Evolutionary conservation across 306 rosid genomes (phyloP).

Genomic region (Pueraria montana): DNA sequence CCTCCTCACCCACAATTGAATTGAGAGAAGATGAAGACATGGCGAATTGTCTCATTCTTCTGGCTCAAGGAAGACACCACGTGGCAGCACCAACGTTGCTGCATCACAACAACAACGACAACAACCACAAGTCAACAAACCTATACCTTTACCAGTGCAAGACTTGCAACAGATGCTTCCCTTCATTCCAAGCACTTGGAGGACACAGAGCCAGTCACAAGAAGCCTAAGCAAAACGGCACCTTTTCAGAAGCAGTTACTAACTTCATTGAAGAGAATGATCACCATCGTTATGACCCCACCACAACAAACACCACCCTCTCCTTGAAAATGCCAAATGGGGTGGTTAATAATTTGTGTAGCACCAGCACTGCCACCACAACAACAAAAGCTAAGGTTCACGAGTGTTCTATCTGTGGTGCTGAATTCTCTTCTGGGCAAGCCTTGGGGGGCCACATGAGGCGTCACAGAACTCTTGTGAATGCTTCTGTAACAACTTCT

Average conservation of each 20-base stretch:
- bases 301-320: conserved; percentile 60
- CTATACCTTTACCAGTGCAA: conserved; percentile 68
- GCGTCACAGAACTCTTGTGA: conserved; percentile 68
- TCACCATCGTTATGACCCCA: conserved; percentile 20
- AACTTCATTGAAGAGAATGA: conserved; percentile 8
- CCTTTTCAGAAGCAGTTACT: conserved; percentile 5
- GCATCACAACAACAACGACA: neutral
- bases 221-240: conserved; percentile 56
- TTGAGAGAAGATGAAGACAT: conserved; percentile 64
- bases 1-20: conserved; percentile 39
- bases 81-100: neutral
- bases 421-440: conserved; percentile 90
- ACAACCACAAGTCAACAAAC: conserved; percentile 17
- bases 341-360: conserved; percentile 35
- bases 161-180: conserved; percentile 80
- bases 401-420: conserved; percentile 82
- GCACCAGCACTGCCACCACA: neutral
- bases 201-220: conserved; percentile 95
- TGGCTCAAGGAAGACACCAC: conserved; percentile 64
- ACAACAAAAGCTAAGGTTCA: conserved; percentile 64
- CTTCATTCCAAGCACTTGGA: conserved; percentile 92
- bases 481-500: conserved; percentile 5
- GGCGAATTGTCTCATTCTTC: conserved; percentile 87
- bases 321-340: conserved; percentile 63
- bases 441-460: conserved; percentile 99